These are phyloP conservation scores for Aegilops bicornis DNA, from an alignment of 176 grass and related monocot species.

Conservation along the genomic window DNA sequence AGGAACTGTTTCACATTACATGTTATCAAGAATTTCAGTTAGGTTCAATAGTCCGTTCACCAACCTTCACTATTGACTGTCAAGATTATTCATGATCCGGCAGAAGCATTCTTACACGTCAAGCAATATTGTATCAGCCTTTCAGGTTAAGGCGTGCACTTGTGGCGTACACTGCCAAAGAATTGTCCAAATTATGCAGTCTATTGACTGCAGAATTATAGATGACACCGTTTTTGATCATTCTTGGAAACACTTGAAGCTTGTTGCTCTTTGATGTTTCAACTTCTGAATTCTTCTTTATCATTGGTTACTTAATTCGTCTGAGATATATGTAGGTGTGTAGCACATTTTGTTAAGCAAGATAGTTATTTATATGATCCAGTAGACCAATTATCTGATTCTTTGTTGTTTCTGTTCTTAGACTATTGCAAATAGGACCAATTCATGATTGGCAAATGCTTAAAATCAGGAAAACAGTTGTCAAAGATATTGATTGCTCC, in stretches of 20 bases:
- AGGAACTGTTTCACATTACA: constrained; percentile 13
- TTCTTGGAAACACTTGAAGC: constrained; percentile 4
- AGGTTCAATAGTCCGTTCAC: neutral
- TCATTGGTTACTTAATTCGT: neutral
- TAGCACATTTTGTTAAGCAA: neutral
- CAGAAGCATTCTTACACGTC: constrained; percentile 22
- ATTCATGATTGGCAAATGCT: neutral
- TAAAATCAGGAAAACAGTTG: neutral
- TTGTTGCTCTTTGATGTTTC: constrained; percentile 12
- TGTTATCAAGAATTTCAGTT: constrained; percentile 4
- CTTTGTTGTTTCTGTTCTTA: constrained; percentile 13
- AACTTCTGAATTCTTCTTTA: constrained; percentile 5
- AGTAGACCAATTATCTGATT: neutral
- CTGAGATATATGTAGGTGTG: constrained; percentile 5
- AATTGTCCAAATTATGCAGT: constrained; percentile 4
- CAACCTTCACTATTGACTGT: neutral
- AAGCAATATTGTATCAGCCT: constrained; percentile 19
- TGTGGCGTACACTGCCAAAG: neutral
- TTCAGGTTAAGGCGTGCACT: constrained; percentile 13
- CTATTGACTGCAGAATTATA: constrained; percentile 19
- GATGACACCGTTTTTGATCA: constrained; percentile 20
- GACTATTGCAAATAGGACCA: neutral
- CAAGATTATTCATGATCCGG: neutral
- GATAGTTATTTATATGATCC: neutral
- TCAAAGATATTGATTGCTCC: neutral